Percentiles rank a stretch among this genome's conserved stretches.
phyloP scores from a whole-genome alignment of 495 filamentous ascomycete species.

The Lasiosphaeriaceae sp. region DNA sequence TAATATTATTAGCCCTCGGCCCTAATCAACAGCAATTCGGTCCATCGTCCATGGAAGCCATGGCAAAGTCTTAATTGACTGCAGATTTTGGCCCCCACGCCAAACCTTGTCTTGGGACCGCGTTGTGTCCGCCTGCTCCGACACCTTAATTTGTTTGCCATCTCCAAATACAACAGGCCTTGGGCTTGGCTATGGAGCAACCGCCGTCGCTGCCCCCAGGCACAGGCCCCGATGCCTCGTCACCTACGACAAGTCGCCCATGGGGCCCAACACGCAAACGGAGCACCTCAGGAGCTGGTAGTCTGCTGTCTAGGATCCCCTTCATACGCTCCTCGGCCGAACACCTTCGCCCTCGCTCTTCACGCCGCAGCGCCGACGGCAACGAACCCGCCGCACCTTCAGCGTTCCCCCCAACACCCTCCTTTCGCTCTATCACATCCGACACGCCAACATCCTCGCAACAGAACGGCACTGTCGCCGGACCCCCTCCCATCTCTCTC shows the following conservation, averaged over 20 bases:
- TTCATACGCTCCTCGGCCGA: constrained; percentile 54
- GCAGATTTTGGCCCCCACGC: neutral
- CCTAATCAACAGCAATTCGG: no score
- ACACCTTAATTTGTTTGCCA: neutral
- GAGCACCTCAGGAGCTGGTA: constrained; percentile 41
- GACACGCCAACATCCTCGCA: constrained; percentile 1
- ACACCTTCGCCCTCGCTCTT: constrained; percentile 35
- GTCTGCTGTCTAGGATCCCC: constrained; percentile 57
- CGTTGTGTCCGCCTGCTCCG: neutral
- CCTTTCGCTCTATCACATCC: constrained; percentile 24
- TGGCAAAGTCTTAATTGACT: neutral
- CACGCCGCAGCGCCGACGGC: constrained; percentile 36
- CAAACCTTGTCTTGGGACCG: neutral
- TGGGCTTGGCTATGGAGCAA: neutral
- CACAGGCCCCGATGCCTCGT: constrained; percentile 8
- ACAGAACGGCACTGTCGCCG: constrained; percentile 25
- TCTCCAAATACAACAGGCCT: neutral
- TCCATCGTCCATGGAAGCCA: neutral
- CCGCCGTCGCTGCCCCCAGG: neutral
- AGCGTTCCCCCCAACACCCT: constrained; percentile 22
- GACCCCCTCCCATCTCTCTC: constrained; percentile 36
- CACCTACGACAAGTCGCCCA: constrained; percentile 15
- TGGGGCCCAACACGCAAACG: constrained; percentile 24
- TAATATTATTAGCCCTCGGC: no score
- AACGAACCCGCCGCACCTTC: constrained; percentile 17